Evolutionary conservation across 139 green algal species (phyloP), one percentile per base, ranked within the genome.

Genomic region (Mesotaenium endlicherianum): DNA sequence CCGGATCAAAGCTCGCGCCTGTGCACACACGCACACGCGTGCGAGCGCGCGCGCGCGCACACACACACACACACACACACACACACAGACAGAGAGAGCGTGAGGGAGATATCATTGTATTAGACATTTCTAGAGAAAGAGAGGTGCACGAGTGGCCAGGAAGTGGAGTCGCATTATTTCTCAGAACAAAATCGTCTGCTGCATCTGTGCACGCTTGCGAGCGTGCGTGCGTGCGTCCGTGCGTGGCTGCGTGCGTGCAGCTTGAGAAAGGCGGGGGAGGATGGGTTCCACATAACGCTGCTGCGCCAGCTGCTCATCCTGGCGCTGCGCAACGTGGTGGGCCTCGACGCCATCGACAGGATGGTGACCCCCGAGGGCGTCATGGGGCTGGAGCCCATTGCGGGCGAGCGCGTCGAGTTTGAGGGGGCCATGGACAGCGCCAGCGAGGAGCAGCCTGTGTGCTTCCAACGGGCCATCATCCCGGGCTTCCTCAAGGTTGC

Each of bases 401-500:
- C 47, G 60, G 16, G 42, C 26, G 53, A 36, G 26, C 49, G 34
- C 39, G 60, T 82, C 26, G 75, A 82, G 53, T 82, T 82, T 76
- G 75, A 82, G 75, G 53, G 43, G 2, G 50, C 75, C 26, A 45
- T 31, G 41, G 39, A 76, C 0, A 6, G 42, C 4, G 75, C 75
- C 30, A 75, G 20, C 16, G 75, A 82, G 53, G 75, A 82, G 49
- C 39, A 70, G 50, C 75, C 75, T 34, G 39, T 82, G 59, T 82
- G 75, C 50, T 82, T 82, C 42, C 20, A 82, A 43, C 47, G 75
- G 11, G 39, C 78, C 20, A 38, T 82, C 36, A 44, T 68, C 39
- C 75, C 75, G 3, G 75, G 75, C 17, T 36, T 82, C 4, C 43
- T 82, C 39, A 82, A 82, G 75, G 75, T 82, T n/a, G n/a, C 50